phyloP scores from a whole-genome alignment of 2,329 filamentous ascomycete genomes.

The Clarireedia sp. region DNA sequence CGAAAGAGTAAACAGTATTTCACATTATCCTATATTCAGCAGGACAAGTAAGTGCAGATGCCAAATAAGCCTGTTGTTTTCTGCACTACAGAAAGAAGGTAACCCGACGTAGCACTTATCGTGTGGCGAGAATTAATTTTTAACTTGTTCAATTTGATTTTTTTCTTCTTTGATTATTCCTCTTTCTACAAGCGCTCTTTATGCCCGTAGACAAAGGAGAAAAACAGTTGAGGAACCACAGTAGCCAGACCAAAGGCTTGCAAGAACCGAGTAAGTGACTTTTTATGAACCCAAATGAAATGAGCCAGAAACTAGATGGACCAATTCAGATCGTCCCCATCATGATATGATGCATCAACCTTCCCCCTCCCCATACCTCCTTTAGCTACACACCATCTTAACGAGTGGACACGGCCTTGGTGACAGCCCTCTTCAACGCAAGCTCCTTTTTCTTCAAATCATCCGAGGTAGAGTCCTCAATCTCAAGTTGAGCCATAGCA shows the following conservation, averaged over 20 bases:
- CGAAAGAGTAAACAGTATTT: too few species aligned
- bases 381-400: constrained; percentile 40
- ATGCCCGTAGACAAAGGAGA: constrained; percentile 27
- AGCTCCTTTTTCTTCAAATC: constrained; percentile 99
- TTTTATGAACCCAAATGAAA: constrained; percentile 27
- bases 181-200: constrained; percentile 30
- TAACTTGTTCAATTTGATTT: constrained; percentile 16
- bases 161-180: constrained; percentile 25
- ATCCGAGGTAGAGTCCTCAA: constrained; percentile 84
- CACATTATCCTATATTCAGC: too few species aligned
- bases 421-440: constrained; percentile 92
- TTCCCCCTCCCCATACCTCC: constrained; percentile 17
- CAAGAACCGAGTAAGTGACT: constrained; percentile 24
- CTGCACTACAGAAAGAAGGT: too few species aligned
- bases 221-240: constrained; percentile 21
- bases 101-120: too few species aligned
- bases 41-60: too few species aligned
- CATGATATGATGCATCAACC: constrained; percentile 28
- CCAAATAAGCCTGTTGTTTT: too few species aligned
- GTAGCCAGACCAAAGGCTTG: constrained; percentile 24
- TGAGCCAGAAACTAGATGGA: constrained; percentile 25
- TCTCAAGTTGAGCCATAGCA: constrained; percentile 94
- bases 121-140: not conserved
- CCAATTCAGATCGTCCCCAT: constrained; percentile 29
- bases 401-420: constrained; percentile 90